Conservation (phyloP, 176 grass and related monocot species). For the Otatea glauca region DNA sequence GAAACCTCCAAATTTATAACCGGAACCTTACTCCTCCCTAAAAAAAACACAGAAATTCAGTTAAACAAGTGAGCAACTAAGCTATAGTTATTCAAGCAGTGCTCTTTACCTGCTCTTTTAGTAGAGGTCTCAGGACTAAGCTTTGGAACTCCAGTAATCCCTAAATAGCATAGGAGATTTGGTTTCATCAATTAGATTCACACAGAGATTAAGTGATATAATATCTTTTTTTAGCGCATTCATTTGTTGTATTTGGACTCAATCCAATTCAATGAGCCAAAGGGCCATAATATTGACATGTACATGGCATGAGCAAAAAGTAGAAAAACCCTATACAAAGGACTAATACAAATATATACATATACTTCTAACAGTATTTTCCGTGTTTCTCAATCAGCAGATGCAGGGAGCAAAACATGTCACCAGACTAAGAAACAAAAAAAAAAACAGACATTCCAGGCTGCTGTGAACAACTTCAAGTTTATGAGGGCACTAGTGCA, state of each 20-base stretch:
- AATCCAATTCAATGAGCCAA: too few relatives aligned
- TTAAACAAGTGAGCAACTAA: conserved; percentile 20
- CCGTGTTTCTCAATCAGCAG: neutral
- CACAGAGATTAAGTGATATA: neutral
- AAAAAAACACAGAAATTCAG: neutral
- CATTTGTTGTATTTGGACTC: too few relatives aligned
- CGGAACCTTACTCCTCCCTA: conserved; percentile 41
- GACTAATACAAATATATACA: too few relatives aligned
- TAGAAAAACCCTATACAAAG: too few relatives aligned
- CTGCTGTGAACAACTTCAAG: neutral
- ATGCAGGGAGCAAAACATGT: neutral
- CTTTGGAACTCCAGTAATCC: conserved; percentile 48
- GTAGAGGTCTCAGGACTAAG: conserved; percentile 51
- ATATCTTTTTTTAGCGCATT: neutral
- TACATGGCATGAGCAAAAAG: too few relatives aligned
- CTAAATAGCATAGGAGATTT: conserved; percentile 48
- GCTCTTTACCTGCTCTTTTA: conserved; percentile 61
- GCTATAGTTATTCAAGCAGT: conserved; percentile 12
- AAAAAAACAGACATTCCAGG: neutral
- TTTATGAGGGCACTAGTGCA: neutral
- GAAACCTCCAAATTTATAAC: conserved; percentile 56
- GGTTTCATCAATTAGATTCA: neutral
- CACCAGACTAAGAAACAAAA: neutral
- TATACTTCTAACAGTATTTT: neutral
- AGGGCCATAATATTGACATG: too few relatives aligned